These are phyloP conservation scores for Thielaviopsis euricoi DNA, from an alignment of 2,329 filamentous ascomycete genomes.

Conservation along the genomic window DNA sequence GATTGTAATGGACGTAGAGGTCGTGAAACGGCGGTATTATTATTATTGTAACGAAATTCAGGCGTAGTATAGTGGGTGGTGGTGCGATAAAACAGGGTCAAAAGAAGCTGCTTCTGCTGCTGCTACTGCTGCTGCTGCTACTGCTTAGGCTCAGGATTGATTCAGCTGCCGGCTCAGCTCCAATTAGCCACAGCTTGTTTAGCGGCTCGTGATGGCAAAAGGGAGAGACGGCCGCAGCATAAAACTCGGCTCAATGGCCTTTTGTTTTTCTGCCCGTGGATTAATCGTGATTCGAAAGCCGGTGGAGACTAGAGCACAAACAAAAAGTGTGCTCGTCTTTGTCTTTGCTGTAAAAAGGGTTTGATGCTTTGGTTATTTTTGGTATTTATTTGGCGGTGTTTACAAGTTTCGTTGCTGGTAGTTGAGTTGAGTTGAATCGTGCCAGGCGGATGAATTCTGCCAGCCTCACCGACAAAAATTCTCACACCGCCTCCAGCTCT, in stretches of 20 bases:
- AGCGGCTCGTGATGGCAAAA: background rate
- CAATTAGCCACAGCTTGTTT: background rate
- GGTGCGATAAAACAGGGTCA: background rate
- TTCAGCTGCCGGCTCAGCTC: background rate
- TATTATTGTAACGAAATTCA: background rate
- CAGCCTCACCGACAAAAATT: conserved; percentile 25
- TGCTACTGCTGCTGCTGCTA: too few relatives aligned
- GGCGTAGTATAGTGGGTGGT: background rate
- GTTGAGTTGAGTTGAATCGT: conserved; percentile 1
- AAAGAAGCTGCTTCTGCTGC: background rate
- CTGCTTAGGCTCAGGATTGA: background rate
- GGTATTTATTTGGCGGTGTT: background rate
- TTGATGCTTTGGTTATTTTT: too few relatives aligned
- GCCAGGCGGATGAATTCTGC: conserved; percentile 20
- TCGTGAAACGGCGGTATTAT: background rate
- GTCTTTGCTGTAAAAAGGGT: background rate
- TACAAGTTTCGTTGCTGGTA: background rate
- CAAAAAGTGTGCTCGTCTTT: background rate
- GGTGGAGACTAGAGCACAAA: background rate
- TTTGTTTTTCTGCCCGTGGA: background rate
- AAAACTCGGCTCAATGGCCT: background rate
- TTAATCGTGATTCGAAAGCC: background rate
- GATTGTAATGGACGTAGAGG: background rate
- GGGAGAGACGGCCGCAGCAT: background rate
- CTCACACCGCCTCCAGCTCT: conserved; percentile 21